A percentile compares a stretch with the other conserved stretches of the same genome.
Evolutionary conservation across 148 eudicot genomes (phyloP).

Genomic region (Agrostemma githago): DNA sequence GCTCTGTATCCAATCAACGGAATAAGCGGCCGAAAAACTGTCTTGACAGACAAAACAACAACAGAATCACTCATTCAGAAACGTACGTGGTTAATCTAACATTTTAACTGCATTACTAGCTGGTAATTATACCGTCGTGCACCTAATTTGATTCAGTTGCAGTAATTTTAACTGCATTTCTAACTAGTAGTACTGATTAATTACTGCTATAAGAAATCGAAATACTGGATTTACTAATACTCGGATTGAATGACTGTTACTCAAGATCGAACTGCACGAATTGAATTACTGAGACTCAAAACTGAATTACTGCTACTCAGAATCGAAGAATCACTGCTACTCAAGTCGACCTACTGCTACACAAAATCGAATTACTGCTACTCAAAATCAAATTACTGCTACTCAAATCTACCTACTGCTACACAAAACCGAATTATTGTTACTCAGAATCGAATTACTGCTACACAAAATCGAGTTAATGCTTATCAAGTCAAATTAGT

Average conservation of each 20-base stretch:
- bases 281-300: too few relatives aligned
- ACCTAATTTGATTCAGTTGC: too few relatives aligned
- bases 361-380: too few relatives aligned
- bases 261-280: neutral
- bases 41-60: constrained; percentile 8
- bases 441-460: neutral
- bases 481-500: too few relatives aligned
- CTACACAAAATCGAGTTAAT: too few relatives aligned
- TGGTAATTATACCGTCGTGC: neutral
- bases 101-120: neutral
- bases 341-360: neutral
- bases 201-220: too few relatives aligned
- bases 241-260: too few relatives aligned
- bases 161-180: too few relatives aligned
- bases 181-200: too few relatives aligned
- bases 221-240: too few relatives aligned
- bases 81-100: neutral
- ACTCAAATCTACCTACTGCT: too few relatives aligned
- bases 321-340: neutral
- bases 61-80: neutral
- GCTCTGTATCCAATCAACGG: constrained; percentile 88
- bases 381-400: too few relatives aligned
- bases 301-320: neutral
- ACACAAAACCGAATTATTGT: neutral
- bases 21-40: constrained; percentile 70